Base-by-base conservation (phyloP, 306 rosid species). In the Trifolium fragiferum region DNA sequence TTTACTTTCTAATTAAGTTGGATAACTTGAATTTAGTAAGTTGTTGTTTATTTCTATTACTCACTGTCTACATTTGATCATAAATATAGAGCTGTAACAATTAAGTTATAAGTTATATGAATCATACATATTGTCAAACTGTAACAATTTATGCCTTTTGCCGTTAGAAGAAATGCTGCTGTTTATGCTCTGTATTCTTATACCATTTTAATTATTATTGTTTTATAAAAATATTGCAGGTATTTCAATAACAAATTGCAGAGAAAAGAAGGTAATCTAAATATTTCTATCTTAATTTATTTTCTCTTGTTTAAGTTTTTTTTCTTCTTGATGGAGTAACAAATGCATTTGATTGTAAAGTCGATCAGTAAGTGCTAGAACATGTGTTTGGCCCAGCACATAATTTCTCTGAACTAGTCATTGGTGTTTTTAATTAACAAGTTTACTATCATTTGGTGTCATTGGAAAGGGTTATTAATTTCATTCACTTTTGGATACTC, bases 171-270 rank as follows among this genome's bases (percentile, higher is more conserved):
- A 65, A 64, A 70, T 66, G 57, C 32, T 64, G 59, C 46, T 80
- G 7, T 21, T 33, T 51, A 30, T 76, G 12, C 61, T 20, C 19
- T 2, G 59, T 51, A 19, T 35, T 60, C 7, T 44, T 68, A 53
- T 55, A 54, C 11, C 50, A 51, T 57, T 64, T 57, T 76, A 76
- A 79, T 72, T 1, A n/a, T 13, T 78, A 23, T 37, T 43, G 13
- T 44, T 37, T 65, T 55, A 33, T 54, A 23, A 70, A 71, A 71
- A 55, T 35, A 47, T 71, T 57, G 15, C 84, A 81, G 84, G 71
- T 94, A 87, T 86, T 87, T 81, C 90, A 53, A 85, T 80, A 85
- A 92, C 78, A 86, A 72, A 75, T 76, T 92, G 86, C 84, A 84
- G 81, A 84, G 66, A 73, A 80, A 84, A 1, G 98, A 94, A 90